These are phyloP conservation scores for Buxus sempervirens DNA, from an alignment of 164 flowering plant species.

Conservation along the genomic window DNA sequence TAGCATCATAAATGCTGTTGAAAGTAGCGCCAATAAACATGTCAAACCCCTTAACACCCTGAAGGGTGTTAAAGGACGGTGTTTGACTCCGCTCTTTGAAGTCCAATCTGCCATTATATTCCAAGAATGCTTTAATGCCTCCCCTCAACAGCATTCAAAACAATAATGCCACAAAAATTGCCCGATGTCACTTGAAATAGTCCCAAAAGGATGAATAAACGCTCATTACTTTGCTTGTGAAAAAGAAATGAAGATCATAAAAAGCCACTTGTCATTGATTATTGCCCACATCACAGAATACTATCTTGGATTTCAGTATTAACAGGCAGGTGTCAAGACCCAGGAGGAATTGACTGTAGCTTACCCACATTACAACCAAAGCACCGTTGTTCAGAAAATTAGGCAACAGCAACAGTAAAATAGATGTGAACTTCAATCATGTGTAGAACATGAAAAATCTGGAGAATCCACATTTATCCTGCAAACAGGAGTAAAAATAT, in stretches of 20 bases:
- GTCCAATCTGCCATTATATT: conserved; percentile 35
- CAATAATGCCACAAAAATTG: conserved; percentile 1
- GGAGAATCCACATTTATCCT: neutral
- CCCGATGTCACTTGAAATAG: neutral
- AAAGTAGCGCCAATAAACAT: conserved; percentile 62
- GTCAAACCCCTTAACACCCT: conserved; percentile 65
- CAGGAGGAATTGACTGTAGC: neutral
- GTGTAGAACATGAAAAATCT: neutral
- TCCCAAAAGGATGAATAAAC: neutral
- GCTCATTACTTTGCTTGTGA: neutral
- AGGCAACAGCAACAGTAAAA: neutral
- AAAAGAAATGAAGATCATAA: neutral
- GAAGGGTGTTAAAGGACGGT: conserved; percentile 48
- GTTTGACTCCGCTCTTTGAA: conserved; percentile 31
- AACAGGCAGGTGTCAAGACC: neutral
- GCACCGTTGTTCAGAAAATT: neutral
- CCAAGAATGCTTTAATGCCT: conserved; percentile 9
- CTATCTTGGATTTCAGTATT: neutral
- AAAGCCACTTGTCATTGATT: neutral
- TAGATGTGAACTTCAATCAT: neutral
- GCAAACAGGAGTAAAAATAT: conserved; percentile 11
- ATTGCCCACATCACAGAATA: neutral
- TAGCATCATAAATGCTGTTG: conserved; percentile 70
- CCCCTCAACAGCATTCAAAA: conserved; percentile 14
- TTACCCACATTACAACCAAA: neutral